Evolutionary conservation across 1,139 yeast genomes (phyloP), one percentile per base, ranked within the genome.

Genomic region (Scheffersomyces parashehatae): DNA sequence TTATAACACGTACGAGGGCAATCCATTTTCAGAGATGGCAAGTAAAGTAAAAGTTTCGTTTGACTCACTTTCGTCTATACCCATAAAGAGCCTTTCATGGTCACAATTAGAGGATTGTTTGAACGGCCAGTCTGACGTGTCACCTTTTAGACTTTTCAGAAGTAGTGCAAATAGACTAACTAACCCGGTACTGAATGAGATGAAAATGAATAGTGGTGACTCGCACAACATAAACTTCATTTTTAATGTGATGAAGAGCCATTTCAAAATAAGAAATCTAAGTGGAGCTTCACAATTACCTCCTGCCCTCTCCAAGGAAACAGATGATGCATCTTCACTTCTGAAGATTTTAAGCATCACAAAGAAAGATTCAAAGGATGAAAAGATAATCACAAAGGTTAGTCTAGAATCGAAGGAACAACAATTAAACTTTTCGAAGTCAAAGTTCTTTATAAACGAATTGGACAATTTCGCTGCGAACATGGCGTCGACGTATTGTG

Each of bases 191-290:
- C 35, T 10, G 3, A 31, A 31, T 3, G 29, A 39, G 30, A 35
- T 33, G 5, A 28, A 52, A 9, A 38, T 63, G 11, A 56, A 50
- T 20, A 57, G 59, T 11, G 58, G 54, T 2, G 78, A 73, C 49
- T 50, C 56, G 28, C 71, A 66, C 41, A 64, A 67, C 40, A 37
- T 74, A n/a, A 64, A 65, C 13, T 64, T 68, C 46, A 63, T 73
- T 14, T 53, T 59, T 50, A 63, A 58, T 39, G 57, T 68, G 2
- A 47, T 73, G 51, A 59, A 59, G 33, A 60, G 68, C 6, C 71
- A 69, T 50, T 64, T 63, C 47, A 66, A 62, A 42, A 46, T 56
- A 3, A 46, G 78, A 37, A 70, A 70, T 45, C 47, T 61, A n/a
- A 54, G 55, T 14, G 73, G 73, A 1, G 73, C 75, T 3, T 44